Percentiles rank a stretch among this genome's conserved stretches.
Conservation (phyloP, 2,329 filamentous ascomycete genomes). For the Exophiala alcalophila region DNA sequence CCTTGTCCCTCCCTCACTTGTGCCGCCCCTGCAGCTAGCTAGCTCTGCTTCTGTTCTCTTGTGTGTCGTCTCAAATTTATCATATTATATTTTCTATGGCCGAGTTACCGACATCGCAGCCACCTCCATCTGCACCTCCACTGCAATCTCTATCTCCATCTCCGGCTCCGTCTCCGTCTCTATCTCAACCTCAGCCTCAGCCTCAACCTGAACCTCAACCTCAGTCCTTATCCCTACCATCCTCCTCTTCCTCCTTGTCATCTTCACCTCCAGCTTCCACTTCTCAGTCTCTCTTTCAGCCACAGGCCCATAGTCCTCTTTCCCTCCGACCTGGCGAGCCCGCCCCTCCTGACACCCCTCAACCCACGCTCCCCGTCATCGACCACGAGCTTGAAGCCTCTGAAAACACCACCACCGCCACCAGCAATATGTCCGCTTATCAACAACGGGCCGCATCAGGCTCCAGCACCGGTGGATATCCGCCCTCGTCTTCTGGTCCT, state of each 20-base stretch:
- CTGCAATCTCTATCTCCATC: constrained; percentile 13
- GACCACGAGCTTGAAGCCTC: constrained; percentile 1
- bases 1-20: too few relatives aligned
- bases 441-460: constrained; percentile 15
- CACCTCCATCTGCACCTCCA: too few relatives aligned
- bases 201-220: constrained; percentile 8
- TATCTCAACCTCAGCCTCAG: not conserved
- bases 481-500: constrained; percentile 2
- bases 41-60: too few relatives aligned
- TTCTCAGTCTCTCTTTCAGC: constrained; percentile 4
- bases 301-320: constrained; percentile 13
- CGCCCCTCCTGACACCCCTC: constrained; percentile 22
- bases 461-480: not conserved
- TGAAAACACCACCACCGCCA: not conserved
- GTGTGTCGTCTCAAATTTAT: too few relatives aligned
- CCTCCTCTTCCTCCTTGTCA: not conserved
- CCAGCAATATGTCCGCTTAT: constrained; percentile 13
- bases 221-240: constrained; percentile 3
- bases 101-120: too few relatives aligned
- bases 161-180: constrained; percentile 3
- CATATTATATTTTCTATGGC: too few relatives aligned
- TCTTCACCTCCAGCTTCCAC: constrained; percentile 3
- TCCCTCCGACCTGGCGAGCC: constrained; percentile 25
- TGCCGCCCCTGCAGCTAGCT: too few relatives aligned
- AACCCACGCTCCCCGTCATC: constrained; percentile 13